Percentiles rank a stretch among this genome's conserved stretches.
Evolutionary conservation across 2,329 filamentous ascomycete species (phyloP).

Genomic region (Cercospora sp.): DNA sequence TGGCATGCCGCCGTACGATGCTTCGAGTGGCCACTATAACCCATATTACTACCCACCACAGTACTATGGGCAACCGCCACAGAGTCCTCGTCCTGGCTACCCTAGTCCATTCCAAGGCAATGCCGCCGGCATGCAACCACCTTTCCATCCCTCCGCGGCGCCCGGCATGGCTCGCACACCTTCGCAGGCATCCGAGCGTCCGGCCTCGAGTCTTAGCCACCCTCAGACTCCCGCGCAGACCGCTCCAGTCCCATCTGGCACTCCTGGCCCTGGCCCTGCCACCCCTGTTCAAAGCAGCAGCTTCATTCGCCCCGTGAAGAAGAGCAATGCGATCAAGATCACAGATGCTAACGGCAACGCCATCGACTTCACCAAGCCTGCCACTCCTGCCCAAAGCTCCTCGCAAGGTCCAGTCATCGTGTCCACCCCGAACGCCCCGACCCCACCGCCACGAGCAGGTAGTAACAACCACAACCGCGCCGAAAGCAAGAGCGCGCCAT

Average conservation of each 20-base stretch:
- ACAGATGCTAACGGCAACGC: constrained; percentile 79
- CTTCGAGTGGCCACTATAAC: constrained; percentile 46
- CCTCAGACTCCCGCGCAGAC: constrained; percentile 57
- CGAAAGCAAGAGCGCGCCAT: constrained; percentile 73
- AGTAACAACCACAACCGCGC: constrained; percentile 68
- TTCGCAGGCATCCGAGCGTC: constrained; percentile 71
- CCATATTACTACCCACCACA: constrained; percentile 52
- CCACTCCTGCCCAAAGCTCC: constrained; percentile 57
- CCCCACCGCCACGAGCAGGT: constrained; percentile 68
- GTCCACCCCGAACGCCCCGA: constrained; percentile 72
- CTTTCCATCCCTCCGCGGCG: constrained; percentile 57
- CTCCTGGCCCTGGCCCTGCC: constrained; percentile 22
- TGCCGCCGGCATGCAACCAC: constrained; percentile 51
- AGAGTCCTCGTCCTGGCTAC: constrained; percentile 47
- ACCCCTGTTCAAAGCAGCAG: constrained; percentile 44
- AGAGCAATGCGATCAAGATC: constrained; percentile 77
- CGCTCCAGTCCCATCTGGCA: constrained; percentile 57
- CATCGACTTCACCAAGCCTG: constrained; percentile 63
- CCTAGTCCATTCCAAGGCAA: constrained; percentile 53
- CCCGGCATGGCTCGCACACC: constrained; percentile 74
- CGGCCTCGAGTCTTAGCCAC: constrained; percentile 62
- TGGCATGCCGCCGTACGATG: constrained; percentile 57
- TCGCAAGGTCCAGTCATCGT: constrained; percentile 64
- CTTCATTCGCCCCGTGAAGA: constrained; percentile 64
- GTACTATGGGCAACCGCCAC: constrained; percentile 52